Conservation (phyloP, 257 asterid genomes). For the Rehmannia glutinosa region DNA sequence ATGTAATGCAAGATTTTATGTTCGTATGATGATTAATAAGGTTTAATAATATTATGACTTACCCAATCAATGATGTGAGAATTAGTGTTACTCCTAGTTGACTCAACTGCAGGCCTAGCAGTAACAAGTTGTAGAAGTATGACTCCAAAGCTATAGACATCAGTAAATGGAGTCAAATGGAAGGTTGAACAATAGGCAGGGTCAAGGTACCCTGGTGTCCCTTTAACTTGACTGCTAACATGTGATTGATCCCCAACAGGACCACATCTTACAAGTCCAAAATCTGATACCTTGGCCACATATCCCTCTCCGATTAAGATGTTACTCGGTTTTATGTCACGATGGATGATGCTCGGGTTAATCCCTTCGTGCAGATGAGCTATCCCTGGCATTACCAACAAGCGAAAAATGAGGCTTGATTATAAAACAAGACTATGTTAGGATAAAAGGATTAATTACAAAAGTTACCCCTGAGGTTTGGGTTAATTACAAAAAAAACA, state of each 20-base stretch:
- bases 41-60: background rate
- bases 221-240: conserved; percentile 68
- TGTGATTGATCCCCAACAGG: conserved; percentile 70
- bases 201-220: conserved; percentile 67
- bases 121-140: conserved; percentile 71
- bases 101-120: conserved; percentile 61
- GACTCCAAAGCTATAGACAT: conserved; percentile 81
- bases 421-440: no score
- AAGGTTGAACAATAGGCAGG: conserved; percentile 56
- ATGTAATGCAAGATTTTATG: no score
- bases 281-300: conserved; percentile 74
- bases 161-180: conserved; percentile 61
- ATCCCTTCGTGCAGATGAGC: conserved; percentile 64
- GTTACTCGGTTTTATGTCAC: conserved; percentile 70
- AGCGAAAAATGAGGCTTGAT: no score
- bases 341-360: conserved; percentile 59
- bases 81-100: conserved; percentile 28
- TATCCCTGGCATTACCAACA: conserved; percentile 40
- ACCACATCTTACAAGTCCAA: conserved; percentile 66
- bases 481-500: no score
- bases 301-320: conserved; percentile 51
- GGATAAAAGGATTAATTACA: no score
- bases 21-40: background rate
- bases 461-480: no score
- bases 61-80: conserved; percentile 21